phyloP scores from a whole-genome alignment of 768 basidiomycete genomes.

The Tulasnella sp. region DNA sequence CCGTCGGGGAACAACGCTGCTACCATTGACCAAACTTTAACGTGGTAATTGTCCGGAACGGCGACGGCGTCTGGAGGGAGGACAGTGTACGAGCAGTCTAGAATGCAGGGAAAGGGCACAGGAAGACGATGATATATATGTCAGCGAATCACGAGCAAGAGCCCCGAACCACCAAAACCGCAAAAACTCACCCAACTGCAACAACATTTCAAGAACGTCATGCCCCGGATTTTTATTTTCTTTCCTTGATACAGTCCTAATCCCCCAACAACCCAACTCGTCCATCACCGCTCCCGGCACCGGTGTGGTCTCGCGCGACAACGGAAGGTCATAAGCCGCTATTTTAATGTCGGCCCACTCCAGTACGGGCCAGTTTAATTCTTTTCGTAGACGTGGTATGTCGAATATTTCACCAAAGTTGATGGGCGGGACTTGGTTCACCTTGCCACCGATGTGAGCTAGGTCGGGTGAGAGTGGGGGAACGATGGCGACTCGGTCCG shows the following conservation, averaged over 20 bases:
- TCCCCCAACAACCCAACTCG: background rate
- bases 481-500: background rate
- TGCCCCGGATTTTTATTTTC: background rate
- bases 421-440: background rate
- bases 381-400: background rate
- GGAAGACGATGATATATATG: too few species aligned
- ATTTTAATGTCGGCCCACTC: constrained; percentile 16
- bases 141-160: too few species aligned
- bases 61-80: constrained; percentile 21
- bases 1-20: background rate
- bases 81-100: background rate
- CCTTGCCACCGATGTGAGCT: constrained; percentile 25
- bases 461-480: constrained; percentile 1
- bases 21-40: background rate
- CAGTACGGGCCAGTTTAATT: background rate
- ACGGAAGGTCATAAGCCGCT: constrained; percentile 15
- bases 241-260: background rate
- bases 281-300: background rate
- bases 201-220: background rate
- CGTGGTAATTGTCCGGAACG: constrained; percentile 22
- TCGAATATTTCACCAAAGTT: constrained; percentile 14
- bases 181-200: background rate
- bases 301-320: background rate
- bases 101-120: too few species aligned
- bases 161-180: too few species aligned